These are phyloP conservation scores for Septoria petroselini DNA, from an alignment of 2,329 filamentous ascomycete species.

Conservation along the genomic window DNA sequence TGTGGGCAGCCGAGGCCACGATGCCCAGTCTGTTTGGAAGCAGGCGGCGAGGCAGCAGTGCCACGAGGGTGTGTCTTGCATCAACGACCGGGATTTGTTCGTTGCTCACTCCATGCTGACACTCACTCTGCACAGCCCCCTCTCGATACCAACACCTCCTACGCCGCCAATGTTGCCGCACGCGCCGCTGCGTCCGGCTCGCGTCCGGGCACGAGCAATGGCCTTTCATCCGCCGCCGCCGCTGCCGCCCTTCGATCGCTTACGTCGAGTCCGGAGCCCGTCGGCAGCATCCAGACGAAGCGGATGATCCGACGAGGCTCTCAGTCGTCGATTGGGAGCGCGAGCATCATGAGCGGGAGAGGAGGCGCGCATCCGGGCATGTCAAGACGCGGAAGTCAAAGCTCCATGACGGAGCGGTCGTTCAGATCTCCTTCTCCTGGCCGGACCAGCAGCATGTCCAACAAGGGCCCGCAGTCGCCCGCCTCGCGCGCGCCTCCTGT, in stretches of 20 bases:
- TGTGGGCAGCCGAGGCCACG: slow-evolving; percentile 1
- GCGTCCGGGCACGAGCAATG: slow-evolving; percentile 60
- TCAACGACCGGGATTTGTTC: background rate
- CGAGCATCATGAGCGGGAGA: slow-evolving; percentile 35
- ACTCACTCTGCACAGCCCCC: slow-evolving; percentile 7
- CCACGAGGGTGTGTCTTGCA: slow-evolving; percentile 16
- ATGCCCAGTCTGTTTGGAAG: slow-evolving; percentile 23
- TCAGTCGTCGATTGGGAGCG: slow-evolving; percentile 62
- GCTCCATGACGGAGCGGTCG: slow-evolving; percentile 84
- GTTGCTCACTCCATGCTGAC: too few relatives aligned
- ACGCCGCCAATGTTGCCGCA: slow-evolving; percentile 70
- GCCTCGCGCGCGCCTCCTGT: slow-evolving; percentile 62
- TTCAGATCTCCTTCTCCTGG: slow-evolving; percentile 74
- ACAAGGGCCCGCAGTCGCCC: slow-evolving; percentile 28
- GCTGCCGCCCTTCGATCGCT: slow-evolving; percentile 78
- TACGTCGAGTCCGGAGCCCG: slow-evolving; percentile 72
- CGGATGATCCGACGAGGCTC: slow-evolving; percentile 74
- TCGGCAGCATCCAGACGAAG: slow-evolving; percentile 83
- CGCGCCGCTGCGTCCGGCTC: slow-evolving; percentile 71
- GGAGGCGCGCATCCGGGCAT: slow-evolving; percentile 44
- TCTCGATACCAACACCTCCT: slow-evolving; percentile 13
- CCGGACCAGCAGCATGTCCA: slow-evolving; percentile 37
- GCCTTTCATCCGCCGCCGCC: slow-evolving; percentile 79
- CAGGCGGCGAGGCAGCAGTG: slow-evolving; percentile 22
- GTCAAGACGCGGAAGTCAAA: slow-evolving; percentile 64